phyloP scores from a whole-genome alignment of 2,329 filamentous ascomycete species.

The Diaporthe sp. region DNA sequence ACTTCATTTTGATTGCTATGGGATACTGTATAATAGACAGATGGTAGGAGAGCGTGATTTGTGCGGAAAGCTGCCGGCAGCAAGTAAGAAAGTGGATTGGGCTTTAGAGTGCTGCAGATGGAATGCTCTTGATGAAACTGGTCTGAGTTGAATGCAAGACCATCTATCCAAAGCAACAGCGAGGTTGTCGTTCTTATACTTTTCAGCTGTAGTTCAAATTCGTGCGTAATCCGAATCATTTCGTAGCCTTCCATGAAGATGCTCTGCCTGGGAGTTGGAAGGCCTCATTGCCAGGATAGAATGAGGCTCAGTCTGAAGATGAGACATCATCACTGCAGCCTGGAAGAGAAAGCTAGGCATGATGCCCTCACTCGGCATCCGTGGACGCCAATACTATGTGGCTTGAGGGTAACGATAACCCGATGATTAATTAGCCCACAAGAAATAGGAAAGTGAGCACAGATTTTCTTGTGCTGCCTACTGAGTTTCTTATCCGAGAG shows the following conservation, averaged over 20 bases:
- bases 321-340: constrained; percentile 9
- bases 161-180: not conserved
- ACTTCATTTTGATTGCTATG: not conserved
- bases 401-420: not conserved
- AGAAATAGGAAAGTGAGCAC: not conserved
- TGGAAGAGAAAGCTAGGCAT: not conserved
- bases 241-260: not conserved
- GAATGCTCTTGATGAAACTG: not conserved
- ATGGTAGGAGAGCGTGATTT: not conserved
- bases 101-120: not conserved
- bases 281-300: not conserved
- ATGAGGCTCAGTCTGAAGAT: not conserved
- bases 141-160: not conserved
- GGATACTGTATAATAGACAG: not conserved
- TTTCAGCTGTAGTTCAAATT: not conserved
- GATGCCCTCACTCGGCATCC: not conserved
- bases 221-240: too few relatives aligned
- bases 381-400: not conserved
- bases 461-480: constrained; percentile 13
- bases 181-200: not conserved
- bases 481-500: not conserved
- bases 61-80: constrained; percentile 8
- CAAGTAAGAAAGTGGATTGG: not conserved
- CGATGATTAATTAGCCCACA: not conserved
- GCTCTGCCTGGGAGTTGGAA: not conserved